Base-by-base conservation (phyloP, 345 rosid genomes). In the Populus deltoides region DNA sequence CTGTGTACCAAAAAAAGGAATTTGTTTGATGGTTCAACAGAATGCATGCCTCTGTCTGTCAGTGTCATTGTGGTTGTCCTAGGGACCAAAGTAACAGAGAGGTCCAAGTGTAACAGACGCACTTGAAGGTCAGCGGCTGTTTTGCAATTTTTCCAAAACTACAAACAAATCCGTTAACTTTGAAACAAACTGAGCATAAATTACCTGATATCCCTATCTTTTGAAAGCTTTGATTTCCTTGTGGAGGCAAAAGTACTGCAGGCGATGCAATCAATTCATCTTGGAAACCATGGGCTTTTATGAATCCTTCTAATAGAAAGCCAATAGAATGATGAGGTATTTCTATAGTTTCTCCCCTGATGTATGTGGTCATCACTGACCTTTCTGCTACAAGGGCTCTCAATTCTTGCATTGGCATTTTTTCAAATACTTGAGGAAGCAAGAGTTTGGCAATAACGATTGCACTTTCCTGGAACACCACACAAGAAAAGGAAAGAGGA, bases 341-440 rank as follows among this genome's bases (percentile, higher is more conserved):
- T 88, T 93, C 94, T 8, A 93, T 82, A 68, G 83, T 83, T 87
- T 93, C 97, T 81, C 98, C 97, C 24, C 88, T 83, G 12, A 89
- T 74, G 77, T 87, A 87, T n/a, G 80, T 88, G 31, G 78, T 86
- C 90, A 89, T 83, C 43, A 4, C 76, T 41, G 98, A 92, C 81
- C 90, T 88, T 83, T 91, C 91, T 6, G 90, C 87, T 20, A 90
- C 90, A 78, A 92, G 88, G 41, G 88, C 89, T 86, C 99, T 90
- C 78, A 92, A 65, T 69, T 93, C 98, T 79, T 88, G 95, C 97
- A 91, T 79, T 51, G 90, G 72, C 85, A 93, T 79, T 73, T 88
- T 90, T 80, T 96, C 98, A 81, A 96, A 96, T 79, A 89, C 81
- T 82, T 87, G 97, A 79, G 99, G 99, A 88, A 89, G 90, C 83